Conservation (phyloP, 208 protist species). For the Eutreptiella sp. region DNA sequence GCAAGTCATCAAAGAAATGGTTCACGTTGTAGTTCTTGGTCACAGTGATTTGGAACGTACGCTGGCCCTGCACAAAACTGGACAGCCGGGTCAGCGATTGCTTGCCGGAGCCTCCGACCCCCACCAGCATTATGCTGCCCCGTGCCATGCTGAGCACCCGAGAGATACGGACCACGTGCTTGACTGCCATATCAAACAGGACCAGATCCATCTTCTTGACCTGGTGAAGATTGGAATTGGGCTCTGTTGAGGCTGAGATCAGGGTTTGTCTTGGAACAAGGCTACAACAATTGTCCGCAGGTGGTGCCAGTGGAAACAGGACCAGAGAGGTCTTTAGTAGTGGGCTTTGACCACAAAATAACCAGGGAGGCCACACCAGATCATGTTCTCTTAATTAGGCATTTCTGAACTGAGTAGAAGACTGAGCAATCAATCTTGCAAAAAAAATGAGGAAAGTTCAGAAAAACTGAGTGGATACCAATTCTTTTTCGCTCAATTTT, state of each 20-base stretch:
- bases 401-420: too few relatives aligned
- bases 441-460: too few relatives aligned
- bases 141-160: slow-evolving; percentile 78
- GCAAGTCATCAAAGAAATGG: slow-evolving; percentile 84
- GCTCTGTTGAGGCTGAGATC: not conserved
- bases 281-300: not conserved
- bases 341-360: too few relatives aligned
- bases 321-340: too few relatives aligned
- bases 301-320: too few relatives aligned
- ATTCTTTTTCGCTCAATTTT: too few relatives aligned
- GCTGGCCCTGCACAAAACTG: slow-evolving; percentile 68
- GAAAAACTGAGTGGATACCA: too few relatives aligned
- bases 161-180: slow-evolving; percentile 86
- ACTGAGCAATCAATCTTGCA: too few relatives aligned
- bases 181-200: slow-evolving; percentile 86
- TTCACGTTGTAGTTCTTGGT: slow-evolving; percentile 86
- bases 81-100: slow-evolving; percentile 81
- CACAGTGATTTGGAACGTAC: slow-evolving; percentile 69
- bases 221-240: slow-evolving; percentile 49
- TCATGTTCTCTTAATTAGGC: too few relatives aligned
- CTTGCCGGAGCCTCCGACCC: slow-evolving; percentile 82
- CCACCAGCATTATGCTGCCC: slow-evolving; percentile 86
- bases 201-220: slow-evolving; percentile 85
- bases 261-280: not conserved
- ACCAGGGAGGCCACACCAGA: too few relatives aligned